phyloP scores from a whole-genome alignment of 805 yeast genomes.

The Wickerhamiella allomyrinae region DNA sequence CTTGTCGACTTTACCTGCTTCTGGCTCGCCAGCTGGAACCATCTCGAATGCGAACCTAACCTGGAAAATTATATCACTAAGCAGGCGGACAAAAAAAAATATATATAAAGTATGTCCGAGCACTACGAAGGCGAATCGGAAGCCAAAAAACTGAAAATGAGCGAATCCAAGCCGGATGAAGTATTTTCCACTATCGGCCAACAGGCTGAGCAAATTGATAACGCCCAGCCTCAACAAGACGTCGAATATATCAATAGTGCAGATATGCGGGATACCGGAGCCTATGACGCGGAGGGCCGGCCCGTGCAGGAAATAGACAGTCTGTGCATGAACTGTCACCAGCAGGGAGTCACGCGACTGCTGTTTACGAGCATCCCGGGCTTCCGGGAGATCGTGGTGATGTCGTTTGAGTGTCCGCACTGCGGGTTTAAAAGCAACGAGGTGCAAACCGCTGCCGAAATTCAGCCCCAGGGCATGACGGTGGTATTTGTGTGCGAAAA shows the following conservation, averaged over 20 bases:
- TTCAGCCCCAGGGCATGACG: constrained; percentile 76
- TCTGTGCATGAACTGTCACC: constrained; percentile 87
- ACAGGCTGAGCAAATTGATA: constrained; percentile 32
- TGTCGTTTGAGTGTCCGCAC: constrained; percentile 94
- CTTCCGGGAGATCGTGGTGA: constrained; percentile 77
- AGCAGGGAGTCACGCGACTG: constrained; percentile 71
- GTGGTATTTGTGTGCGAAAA: constrained; percentile 55
- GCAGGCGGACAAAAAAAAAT: background rate
- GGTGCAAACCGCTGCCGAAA: constrained; percentile 87
- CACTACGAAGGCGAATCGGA: background rate
- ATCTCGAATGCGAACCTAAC: background rate
- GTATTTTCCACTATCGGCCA: constrained; percentile 18
- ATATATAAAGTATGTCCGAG: background rate
- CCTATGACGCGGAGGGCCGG: constrained; percentile 71
- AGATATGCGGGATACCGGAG: constrained; percentile 55
- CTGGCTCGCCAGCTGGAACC: too few species aligned
- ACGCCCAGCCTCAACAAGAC: constrained; percentile 29
- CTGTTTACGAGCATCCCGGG: constrained; percentile 81
- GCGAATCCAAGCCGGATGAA: constrained; percentile 5
- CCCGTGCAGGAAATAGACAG: constrained; percentile 94
- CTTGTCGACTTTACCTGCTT: too few species aligned
- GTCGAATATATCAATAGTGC: constrained; percentile 35
- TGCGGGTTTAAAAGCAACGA: constrained; percentile 86
- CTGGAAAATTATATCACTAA: background rate
- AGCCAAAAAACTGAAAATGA: constrained; percentile 3